Percentiles rank a stretch among this genome's conserved stretches.
Evolutionary conservation across 345 rosid species (phyloP).

Genomic region (Kandelia obovata): DNA sequence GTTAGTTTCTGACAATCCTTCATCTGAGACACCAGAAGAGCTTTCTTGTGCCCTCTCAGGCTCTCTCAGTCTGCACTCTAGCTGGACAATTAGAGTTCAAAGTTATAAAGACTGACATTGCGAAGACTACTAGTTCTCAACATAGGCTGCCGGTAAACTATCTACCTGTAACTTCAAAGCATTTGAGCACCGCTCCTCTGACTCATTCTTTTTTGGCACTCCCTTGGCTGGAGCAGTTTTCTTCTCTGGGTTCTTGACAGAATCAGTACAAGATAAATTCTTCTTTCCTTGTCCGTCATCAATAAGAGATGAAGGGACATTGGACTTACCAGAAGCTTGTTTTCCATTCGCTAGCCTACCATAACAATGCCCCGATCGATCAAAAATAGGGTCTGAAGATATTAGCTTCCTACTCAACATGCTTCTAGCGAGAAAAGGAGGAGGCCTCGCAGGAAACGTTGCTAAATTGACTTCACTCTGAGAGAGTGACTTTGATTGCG

Average conservation of each 20-base stretch:
- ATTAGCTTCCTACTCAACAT: constrained; percentile 60
- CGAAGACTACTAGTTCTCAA: background rate
- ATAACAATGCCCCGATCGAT: constrained; percentile 29
- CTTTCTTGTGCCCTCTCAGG: constrained; percentile 57
- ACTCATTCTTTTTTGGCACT: constrained; percentile 32
- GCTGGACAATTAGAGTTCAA: constrained; percentile 37
- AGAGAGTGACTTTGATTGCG: constrained; percentile 70
- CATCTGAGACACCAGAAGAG: constrained; percentile 40
- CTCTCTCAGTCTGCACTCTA: constrained; percentile 58
- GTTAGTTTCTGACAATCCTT: constrained; percentile 36
- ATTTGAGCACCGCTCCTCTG: constrained; percentile 29
- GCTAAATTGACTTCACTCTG: constrained; percentile 51
- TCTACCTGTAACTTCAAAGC: constrained; percentile 39
- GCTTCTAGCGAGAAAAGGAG: constrained; percentile 58
- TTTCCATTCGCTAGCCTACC: constrained; percentile 41
- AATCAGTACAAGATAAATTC: constrained; percentile 49
- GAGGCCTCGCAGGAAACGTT: constrained; percentile 38
- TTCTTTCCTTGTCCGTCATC: constrained; percentile 60
- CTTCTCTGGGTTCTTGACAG: constrained; percentile 54
- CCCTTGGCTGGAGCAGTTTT: constrained; percentile 44
- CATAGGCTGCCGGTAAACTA: background rate
- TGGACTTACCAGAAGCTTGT: constrained; percentile 37
- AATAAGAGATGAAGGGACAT: constrained; percentile 22
- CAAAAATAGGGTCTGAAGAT: constrained; percentile 37
- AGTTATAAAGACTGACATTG: constrained; percentile 8